Conservation (phyloP, 805 yeast genomes). For the Komagataella pastoris region DNA sequence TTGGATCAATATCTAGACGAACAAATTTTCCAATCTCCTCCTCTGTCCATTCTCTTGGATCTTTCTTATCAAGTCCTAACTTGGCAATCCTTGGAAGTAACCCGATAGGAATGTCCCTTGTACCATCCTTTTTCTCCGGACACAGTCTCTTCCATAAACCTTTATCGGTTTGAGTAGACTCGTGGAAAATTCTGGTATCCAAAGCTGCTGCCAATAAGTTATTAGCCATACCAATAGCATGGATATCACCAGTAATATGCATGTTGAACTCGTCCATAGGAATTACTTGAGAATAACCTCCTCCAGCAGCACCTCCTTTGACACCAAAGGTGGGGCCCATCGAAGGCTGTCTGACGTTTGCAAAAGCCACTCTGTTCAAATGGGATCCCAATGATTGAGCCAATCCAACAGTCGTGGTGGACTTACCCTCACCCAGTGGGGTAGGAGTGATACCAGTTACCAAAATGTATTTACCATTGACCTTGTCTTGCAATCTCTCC, state of each 20-base stretch:
- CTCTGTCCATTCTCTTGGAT: slow-evolving; percentile 67
- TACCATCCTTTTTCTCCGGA: slow-evolving; percentile 68
- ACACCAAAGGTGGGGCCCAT: slow-evolving; percentile 99
- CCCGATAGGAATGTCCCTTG: slow-evolving; percentile 63
- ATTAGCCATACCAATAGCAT: slow-evolving; percentile 89
- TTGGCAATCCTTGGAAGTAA: slow-evolving; percentile 66
- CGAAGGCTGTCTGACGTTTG: slow-evolving; percentile 94
- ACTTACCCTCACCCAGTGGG: slow-evolving; percentile 95
- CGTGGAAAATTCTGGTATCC: slow-evolving; percentile 96
- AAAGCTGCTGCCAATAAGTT: slow-evolving; percentile 92
- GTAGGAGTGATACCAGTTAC: slow-evolving; percentile 98
- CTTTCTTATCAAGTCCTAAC: slow-evolving; percentile 68
- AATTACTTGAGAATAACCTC: slow-evolving; percentile 94
- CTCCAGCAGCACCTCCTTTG: slow-evolving; percentile 99
- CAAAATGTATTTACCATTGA: slow-evolving; percentile 75
- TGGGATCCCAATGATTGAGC: slow-evolving; percentile 97
- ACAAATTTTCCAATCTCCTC: slow-evolving; percentile 70
- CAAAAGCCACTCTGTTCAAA: slow-evolving; percentile 69
- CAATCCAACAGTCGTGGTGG: slow-evolving; percentile 90
- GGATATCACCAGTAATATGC: slow-evolving; percentile 96
- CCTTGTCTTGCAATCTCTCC: slow-evolving; percentile 48
- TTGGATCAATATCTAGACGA: slow-evolving; percentile 80
- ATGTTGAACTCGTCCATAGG: slow-evolving; percentile 98
- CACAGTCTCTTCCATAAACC: slow-evolving; percentile 79
- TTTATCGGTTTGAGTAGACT: slow-evolving; percentile 62